Conservation (phyloP, 2,329 filamentous ascomycete genomes). For the Cercospora sp. region DNA sequence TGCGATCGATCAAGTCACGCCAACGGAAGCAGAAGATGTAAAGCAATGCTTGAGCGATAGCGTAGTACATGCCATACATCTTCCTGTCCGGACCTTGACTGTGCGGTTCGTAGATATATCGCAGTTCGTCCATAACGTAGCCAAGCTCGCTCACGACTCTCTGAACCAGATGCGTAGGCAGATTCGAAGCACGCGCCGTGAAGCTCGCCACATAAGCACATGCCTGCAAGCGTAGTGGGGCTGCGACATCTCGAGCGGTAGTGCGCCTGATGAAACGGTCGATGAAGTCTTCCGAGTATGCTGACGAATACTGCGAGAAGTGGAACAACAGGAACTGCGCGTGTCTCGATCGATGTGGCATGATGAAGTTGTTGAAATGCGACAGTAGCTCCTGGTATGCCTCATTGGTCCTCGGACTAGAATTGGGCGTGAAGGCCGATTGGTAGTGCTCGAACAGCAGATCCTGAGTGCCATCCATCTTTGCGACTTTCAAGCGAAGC, state of each 20-base stretch:
- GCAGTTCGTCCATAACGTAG: conserved; percentile 72
- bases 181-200: conserved; percentile 82
- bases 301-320: conserved; percentile 79
- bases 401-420: conserved; percentile 62
- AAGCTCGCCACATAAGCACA: conserved; percentile 94
- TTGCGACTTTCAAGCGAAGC: conserved; percentile 79
- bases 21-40: conserved; percentile 99
- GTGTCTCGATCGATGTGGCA: conserved; percentile 88
- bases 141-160: conserved; percentile 80
- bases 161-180: conserved; percentile 74
- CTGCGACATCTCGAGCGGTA: conserved; percentile 76
- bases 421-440: conserved; percentile 66
- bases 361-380: conserved; percentile 83
- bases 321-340: conserved; percentile 96
- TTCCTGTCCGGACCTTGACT: conserved; percentile 84
- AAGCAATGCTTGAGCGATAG: conserved; percentile 81
- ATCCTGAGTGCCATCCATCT: conserved; percentile 88
- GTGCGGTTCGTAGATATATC: conserved; percentile 67
- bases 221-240: conserved; percentile 78
- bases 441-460: conserved; percentile 82
- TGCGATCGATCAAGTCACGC: conserved; percentile 74
- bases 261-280: conserved; percentile 76
- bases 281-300: conserved; percentile 79
- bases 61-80: conserved; percentile 82
- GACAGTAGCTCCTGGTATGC: conserved; percentile 77